Conservation (phyloP, 2,329 filamentous ascomycete genomes). For the Capronia epimyces region DNA sequence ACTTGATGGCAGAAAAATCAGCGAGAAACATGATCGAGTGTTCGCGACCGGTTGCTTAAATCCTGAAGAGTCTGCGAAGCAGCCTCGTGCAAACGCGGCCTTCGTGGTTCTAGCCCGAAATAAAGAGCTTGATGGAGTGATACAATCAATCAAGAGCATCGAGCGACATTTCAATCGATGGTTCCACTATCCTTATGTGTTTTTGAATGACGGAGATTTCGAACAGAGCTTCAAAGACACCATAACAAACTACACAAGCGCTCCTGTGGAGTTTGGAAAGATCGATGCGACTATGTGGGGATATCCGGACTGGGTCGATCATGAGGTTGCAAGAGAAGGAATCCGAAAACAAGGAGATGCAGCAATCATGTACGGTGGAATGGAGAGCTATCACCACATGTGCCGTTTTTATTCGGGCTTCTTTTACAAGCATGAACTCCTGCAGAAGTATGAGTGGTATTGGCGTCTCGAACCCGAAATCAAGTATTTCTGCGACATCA, state of each 20-base stretch:
- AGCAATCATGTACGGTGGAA: conserved; percentile 97
- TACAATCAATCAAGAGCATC: conserved; percentile 95
- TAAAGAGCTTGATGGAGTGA: conserved; percentile 90
- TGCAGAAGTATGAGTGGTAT: conserved; percentile 98
- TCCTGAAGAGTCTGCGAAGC: conserved; percentile 62
- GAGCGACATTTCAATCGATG: conserved; percentile 98
- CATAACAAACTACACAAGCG: conserved; percentile 84
- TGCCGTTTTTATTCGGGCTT: conserved; percentile 99
- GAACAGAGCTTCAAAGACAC: conserved; percentile 88
- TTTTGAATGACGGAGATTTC: conserved; percentile 96
- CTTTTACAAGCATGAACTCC: conserved; percentile 93
- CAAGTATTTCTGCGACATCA: conserved; percentile 99
- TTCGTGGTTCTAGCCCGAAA: conserved; percentile 95
- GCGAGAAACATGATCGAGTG: conserved; percentile 93
- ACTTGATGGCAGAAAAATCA: conserved; percentile 68
- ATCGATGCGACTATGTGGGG: conserved; percentile 91
- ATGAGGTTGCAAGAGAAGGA: conserved; percentile 88
- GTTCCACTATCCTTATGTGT: conserved; percentile 98
- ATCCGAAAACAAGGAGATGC: conserved; percentile 94
- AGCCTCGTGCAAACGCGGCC: conserved; percentile 82
- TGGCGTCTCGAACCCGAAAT: conserved; percentile 99
- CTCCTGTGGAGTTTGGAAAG: conserved; percentile 83
- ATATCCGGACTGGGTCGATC: conserved; percentile 92
- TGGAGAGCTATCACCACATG: conserved; percentile 99
- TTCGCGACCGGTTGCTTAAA: conserved; percentile 87